Conservation (phyloP, 768 basidiomycete genomes). For the Chalciporus piperatus region DNA sequence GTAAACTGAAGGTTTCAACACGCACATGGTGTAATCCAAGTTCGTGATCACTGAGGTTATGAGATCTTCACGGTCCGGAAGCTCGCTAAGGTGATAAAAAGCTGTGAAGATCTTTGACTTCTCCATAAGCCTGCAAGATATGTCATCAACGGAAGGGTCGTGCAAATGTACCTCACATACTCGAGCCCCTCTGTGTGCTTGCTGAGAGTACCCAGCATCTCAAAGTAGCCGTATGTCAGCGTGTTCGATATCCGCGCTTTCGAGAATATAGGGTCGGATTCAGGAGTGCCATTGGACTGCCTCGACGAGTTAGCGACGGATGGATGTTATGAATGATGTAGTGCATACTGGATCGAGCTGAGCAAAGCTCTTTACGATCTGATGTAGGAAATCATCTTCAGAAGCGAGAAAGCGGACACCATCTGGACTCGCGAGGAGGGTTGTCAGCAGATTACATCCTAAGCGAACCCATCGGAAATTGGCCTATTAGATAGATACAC, state of each 20-base stretch:
- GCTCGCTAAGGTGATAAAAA: conserved; percentile 92
- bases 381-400: conserved; percentile 83
- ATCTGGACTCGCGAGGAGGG: conserved; percentile 78
- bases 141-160: conserved; percentile 1
- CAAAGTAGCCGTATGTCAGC: conserved; percentile 88
- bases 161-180: conserved; percentile 43
- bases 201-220: conserved; percentile 91
- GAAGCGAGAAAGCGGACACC: conserved; percentile 75
- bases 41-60: conserved; percentile 90
- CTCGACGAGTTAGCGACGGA: background rate
- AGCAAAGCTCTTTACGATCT: conserved; percentile 83
- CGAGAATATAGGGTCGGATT: conserved; percentile 81
- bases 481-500: conserved; percentile 39
- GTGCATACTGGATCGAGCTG: conserved; percentile 85
- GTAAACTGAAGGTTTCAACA: conserved; percentile 7
- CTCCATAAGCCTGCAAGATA: conserved; percentile 67
- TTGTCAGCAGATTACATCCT: conserved; percentile 79
- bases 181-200: conserved; percentile 86
- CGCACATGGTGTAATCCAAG: conserved; percentile 86
- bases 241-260: conserved; percentile 78
- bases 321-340: background rate
- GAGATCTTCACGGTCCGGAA: conserved; percentile 87
- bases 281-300: conserved; percentile 70
- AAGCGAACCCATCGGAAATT: conserved; percentile 85
- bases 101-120: conserved; percentile 92